Conservation (phyloP, 305 asterid genomes). For the Fraxinus platypoda region DNA sequence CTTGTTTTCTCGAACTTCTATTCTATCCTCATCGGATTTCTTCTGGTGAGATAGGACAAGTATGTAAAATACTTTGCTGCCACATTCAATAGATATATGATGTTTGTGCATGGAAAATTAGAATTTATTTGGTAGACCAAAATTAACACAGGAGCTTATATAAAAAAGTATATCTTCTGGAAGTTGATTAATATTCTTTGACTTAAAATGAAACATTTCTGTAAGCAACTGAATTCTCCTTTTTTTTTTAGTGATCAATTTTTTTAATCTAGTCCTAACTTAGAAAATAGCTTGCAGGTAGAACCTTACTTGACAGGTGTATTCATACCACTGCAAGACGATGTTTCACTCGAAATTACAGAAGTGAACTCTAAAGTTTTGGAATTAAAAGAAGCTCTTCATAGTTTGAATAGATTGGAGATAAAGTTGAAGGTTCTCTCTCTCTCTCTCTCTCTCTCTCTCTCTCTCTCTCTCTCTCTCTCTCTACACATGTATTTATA, state of each 20-base stretch:
- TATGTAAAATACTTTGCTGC: not conserved
- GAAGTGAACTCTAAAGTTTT: slow-evolving; percentile 49
- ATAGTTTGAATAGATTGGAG: slow-evolving; percentile 69
- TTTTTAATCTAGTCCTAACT: not conserved
- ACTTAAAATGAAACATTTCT: not conserved
- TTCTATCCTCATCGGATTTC: not conserved
- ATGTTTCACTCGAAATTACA: slow-evolving; percentile 25
- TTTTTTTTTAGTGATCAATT: not conserved
- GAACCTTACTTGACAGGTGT: slow-evolving; percentile 73
- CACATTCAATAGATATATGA: not conserved
- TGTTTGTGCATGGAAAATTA: not conserved
- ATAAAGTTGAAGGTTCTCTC: slow-evolving; percentile 75
- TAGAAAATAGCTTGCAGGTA: slow-evolving; percentile 39
- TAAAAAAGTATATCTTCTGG: not conserved
- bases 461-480: slow-evolving; percentile 23
- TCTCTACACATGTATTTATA: not conserved
- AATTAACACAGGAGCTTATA: not conserved
- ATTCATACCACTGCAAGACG: slow-evolving; percentile 57
- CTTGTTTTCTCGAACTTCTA: not conserved
- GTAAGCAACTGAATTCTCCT: not conserved
- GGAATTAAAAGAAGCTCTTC: slow-evolving; percentile 61
- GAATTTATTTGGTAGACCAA: not conserved
- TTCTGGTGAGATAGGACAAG: not conserved
- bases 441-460: slow-evolving; percentile 22
- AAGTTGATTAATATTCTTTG: not conserved